These are phyloP conservation scores for Mucor racemosus DNA, from an alignment of 371 early-diverging fungal genomes.

Conservation along the genomic window DNA sequence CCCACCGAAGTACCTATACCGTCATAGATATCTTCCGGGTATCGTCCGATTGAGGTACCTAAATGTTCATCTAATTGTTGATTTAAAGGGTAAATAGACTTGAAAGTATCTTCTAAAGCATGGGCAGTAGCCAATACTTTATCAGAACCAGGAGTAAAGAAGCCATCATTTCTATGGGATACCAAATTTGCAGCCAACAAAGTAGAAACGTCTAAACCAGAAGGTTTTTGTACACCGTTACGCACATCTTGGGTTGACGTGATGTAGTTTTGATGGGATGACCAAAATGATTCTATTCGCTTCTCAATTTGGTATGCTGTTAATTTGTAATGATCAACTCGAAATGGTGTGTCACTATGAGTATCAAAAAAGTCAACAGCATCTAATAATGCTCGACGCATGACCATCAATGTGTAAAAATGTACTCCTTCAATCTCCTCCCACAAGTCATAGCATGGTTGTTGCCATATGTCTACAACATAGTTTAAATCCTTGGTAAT, in stretches of 20 bases:
- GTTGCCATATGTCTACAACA: slow-evolving; percentile 47
- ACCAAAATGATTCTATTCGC: slow-evolving; percentile 55
- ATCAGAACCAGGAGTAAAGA: slow-evolving; percentile 54
- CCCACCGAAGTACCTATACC: slow-evolving; percentile 62
- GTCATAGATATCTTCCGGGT: slow-evolving; percentile 76
- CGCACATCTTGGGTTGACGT: slow-evolving; percentile 43
- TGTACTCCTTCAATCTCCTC: slow-evolving; percentile 65
- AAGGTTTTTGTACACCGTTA: slow-evolving; percentile 44
- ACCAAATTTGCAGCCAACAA: slow-evolving; percentile 66
- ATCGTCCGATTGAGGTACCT: slow-evolving; percentile 71
- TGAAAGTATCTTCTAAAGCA: slow-evolving; percentile 49
- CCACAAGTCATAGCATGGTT: slow-evolving; percentile 62
- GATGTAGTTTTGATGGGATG: slow-evolving; percentile 31
- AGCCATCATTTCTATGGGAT: slow-evolving; percentile 32
- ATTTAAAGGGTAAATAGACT: slow-evolving; percentile 62
- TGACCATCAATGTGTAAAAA: slow-evolving; percentile 74
- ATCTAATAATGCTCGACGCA: slow-evolving; percentile 60
- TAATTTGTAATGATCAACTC: slow-evolving; percentile 9
- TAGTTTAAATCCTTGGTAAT: slow-evolving; percentile 66
- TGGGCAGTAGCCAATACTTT: slow-evolving; percentile 56
- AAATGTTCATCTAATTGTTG: slow-evolving; percentile 2
- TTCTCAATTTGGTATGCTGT: slow-evolving; percentile 31
- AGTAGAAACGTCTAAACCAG: slow-evolving; percentile 65
- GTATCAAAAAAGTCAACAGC: slow-evolving; percentile 58
- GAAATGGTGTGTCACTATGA: slow-evolving; percentile 18